These are phyloP conservation scores for Agaricus subrufescens DNA, from an alignment of 768 basidiomycete genomes.

Conservation along the genomic window DNA sequence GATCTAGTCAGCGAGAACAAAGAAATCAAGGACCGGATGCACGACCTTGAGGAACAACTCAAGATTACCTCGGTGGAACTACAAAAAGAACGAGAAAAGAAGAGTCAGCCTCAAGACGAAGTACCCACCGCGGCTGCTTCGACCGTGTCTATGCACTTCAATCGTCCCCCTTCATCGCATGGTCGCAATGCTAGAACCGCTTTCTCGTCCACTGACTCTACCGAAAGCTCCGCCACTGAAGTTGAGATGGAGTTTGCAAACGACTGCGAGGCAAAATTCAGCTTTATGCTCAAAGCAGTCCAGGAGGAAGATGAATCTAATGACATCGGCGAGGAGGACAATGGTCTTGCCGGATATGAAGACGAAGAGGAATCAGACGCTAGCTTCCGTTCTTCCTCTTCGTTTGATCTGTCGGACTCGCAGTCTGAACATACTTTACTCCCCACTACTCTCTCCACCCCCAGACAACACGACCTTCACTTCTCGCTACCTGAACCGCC, in stretches of 20 bases:
- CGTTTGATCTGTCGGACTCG: slow-evolving; percentile 51
- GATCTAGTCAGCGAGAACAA: slow-evolving; percentile 31
- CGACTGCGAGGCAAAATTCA: slow-evolving; percentile 33
- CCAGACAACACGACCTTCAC: slow-evolving; percentile 14
- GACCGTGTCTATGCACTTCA: slow-evolving; percentile 30
- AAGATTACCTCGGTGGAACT: slow-evolving; percentile 29
- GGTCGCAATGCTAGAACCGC: slow-evolving; percentile 43
- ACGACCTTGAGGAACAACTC: slow-evolving; percentile 49
- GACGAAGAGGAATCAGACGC: slow-evolving; percentile 61
- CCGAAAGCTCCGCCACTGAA: slow-evolving; percentile 55
- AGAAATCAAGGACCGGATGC: slow-evolving; percentile 25
- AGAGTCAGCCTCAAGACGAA: slow-evolving; percentile 23
- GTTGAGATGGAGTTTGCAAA: slow-evolving; percentile 54
- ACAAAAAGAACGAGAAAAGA: slow-evolving; percentile 20
- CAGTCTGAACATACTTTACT: not conserved
- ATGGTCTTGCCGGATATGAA: slow-evolving; percentile 62
- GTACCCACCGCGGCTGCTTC: slow-evolving; percentile 46
- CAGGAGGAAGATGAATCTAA: slow-evolving; percentile 49
- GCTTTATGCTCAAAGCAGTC: slow-evolving; percentile 51
- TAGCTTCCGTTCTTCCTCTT: slow-evolving; percentile 46
- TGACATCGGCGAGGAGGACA: slow-evolving; percentile 40
- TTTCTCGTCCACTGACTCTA: slow-evolving; percentile 60
- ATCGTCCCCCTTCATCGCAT: slow-evolving; percentile 10
- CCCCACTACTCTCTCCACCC: slow-evolving; percentile 13
- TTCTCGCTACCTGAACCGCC: not conserved